Base-by-base conservation (phyloP, 768 basidiomycete species). In the Boletus sp. region DNA sequence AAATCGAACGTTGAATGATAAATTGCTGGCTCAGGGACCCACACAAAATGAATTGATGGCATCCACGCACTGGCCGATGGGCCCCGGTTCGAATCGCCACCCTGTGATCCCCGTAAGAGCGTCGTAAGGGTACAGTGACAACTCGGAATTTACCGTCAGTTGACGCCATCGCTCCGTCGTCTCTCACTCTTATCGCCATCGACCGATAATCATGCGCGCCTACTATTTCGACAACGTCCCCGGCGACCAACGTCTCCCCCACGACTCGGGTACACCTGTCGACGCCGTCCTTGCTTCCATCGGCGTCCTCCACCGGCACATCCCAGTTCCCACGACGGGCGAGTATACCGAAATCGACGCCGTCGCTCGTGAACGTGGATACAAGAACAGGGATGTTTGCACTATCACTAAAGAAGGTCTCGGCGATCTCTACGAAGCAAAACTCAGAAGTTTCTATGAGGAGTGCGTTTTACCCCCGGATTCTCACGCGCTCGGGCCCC, bases 351-450 rank as follows among this genome's bases (percentile, higher is more conserved):
- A 44, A 24, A 44, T 90, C 65, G 78, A 94, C 61, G 76, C 62
- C 14, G 72, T 94, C 54, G 89, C 92, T 1, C 73, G 75, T 50
- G 80, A 89, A 70, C 73, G 85, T 20, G 83, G 79, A 15, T 95
- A 95, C 78, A 92, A 89, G 76, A 94, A 93, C 71, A 77, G 89
- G 51, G 94, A 96, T 59, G 77, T 77, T 52, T 87, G 94, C 65
- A 85, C 87, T 58, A 83, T 92, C 11, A 88, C 87, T 9, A 86
- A 85, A 66, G 85, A 83, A 64, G 89, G 85, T 0, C 75, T 98
- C 47, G 94, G 94, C 1, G 91, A 91, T 55, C 77, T 75, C 8
- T 96, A 92, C 73, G 93, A 97, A 65, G 67, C 78, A 24, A 93
- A 90, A 73, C 81, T 96, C 68, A 89, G 90, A 69, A 78, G 68